Base-by-base conservation (phyloP, 1,139 yeast species). In the Suhomyces atakaporum region DNA sequence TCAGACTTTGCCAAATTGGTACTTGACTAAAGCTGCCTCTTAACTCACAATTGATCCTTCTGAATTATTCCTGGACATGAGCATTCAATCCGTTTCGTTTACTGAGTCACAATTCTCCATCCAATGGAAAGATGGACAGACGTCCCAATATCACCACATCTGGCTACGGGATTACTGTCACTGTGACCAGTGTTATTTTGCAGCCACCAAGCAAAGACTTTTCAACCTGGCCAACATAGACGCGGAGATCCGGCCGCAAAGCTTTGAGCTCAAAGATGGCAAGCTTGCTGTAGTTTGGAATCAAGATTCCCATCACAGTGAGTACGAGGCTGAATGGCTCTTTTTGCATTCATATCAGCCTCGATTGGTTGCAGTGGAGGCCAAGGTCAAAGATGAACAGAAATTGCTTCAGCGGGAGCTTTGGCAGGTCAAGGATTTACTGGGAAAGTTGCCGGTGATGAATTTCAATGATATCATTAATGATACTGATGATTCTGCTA, bases 151-250 rank as follows among this genome's bases (percentile, higher is more conserved):
- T 54, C 84, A 80, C 55, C 58, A 73, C 55, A 67, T 83, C 38
- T 83, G 89, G 89, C 66, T 84, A 20, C 64, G 90, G 34, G 92
- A 84, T 56, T 75, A 77, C 49, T 84, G 90, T 51, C 84, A 75
- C 41, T 81, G 88, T 49, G 59, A 63, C n/a, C 50, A 66, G 16
- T 81, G 88, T 57, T 79, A 71, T 59, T 82, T 77, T 50, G 64
- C 72, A 3, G 58, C 64, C 34, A 84, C 90, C 16, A 79, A 77
- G 49, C 92, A 84, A 56, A 61, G 90, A 31, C 60, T 81, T 13
- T 66, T 79, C 33, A 79, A 81, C 50, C 77, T 86, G 8, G 80
- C 80, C 12, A 39, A 47, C 19, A 75, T 80, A 36, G 73, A 76
- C 13, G 68, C 62, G 25, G 73, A 73, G 32, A 72, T 81, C 35